These are phyloP conservation scores for Erysimum cheiranthoides DNA, from an alignment of 345 rosid species.

Conservation along the genomic window DNA sequence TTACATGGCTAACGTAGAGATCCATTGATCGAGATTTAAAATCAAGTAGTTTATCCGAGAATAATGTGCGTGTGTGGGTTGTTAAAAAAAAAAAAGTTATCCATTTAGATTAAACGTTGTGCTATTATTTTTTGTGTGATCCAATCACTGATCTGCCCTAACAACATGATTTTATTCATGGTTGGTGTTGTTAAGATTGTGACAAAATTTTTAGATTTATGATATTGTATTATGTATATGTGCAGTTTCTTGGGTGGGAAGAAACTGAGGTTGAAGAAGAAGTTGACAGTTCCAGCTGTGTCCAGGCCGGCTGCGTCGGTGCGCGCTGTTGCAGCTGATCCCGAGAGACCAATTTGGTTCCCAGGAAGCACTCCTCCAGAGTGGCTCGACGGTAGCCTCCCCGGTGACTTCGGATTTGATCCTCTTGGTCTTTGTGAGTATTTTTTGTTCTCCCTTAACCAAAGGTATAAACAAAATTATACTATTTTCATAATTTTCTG, in stretches of 20 bases:
- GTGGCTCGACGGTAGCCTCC: slow-evolving; percentile 99
- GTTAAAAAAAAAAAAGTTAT: background rate
- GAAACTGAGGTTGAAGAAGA: slow-evolving; percentile 63
- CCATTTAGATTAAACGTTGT: slow-evolving; percentile 4
- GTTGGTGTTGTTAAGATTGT: background rate
- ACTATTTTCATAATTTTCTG: background rate
- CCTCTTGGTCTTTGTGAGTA: slow-evolving; percentile 91
- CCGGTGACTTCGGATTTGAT: slow-evolving; percentile 97
- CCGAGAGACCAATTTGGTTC: slow-evolving; percentile 95
- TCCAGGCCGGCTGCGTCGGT: slow-evolving; percentile 58
- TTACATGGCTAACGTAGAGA: slow-evolving; percentile 9
- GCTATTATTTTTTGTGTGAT: background rate
- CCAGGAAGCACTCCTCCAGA: slow-evolving; percentile 97
- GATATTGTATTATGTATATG: slow-evolving; percentile 4
- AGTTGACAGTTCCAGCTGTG: slow-evolving; percentile 43
- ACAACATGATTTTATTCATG: background rate
- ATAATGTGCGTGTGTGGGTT: background rate
- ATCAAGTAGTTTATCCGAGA: background rate
- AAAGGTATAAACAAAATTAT: background rate
- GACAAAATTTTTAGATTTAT: background rate
- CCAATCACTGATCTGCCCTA: background rate
- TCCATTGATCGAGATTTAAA: background rate
- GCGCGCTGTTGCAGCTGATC: slow-evolving; percentile 76
- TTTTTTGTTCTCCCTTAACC: background rate
- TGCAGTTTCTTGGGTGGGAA: slow-evolving; percentile 79